These are phyloP conservation scores for Phytopythium ostracodes DNA, from an alignment of 352 stramenopile genomes.

Conservation along the genomic window DNA sequence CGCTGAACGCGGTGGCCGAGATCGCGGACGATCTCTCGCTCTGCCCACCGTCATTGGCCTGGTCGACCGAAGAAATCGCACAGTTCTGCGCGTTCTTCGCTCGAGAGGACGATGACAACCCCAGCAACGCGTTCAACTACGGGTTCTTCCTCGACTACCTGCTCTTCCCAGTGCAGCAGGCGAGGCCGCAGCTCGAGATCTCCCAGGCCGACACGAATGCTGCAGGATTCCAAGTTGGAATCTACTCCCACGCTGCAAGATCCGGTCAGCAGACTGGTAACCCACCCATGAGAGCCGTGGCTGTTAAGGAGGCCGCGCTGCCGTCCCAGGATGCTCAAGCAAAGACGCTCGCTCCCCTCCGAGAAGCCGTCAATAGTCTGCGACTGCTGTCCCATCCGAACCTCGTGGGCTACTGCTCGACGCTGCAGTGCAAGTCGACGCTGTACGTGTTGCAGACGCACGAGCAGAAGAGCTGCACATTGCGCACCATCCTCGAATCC, in stretches of 20 bases:
- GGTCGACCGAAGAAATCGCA: constrained; percentile 23
- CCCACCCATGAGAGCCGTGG: constrained; percentile 8
- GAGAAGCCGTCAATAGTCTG: constrained; percentile 31
- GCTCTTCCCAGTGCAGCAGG: constrained; percentile 38
- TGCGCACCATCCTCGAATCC: constrained; percentile 55
- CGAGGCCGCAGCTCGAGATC: constrained; percentile 9
- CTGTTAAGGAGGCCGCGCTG: constrained; percentile 15
- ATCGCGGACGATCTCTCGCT: not conserved
- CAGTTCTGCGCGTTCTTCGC: constrained; percentile 39
- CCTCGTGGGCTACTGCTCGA: constrained; percentile 30
- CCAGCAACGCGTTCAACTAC: constrained; percentile 32
- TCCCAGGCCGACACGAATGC: not conserved
- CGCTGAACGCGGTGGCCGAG: not conserved
- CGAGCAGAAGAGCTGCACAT: constrained; percentile 35
- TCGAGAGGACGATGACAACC: constrained; percentile 9
- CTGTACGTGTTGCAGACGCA: constrained; percentile 36
- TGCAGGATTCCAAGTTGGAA: constrained; percentile 1
- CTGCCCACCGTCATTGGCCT: not conserved
- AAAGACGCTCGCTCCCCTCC: constrained; percentile 16
- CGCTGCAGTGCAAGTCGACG: constrained; percentile 24
- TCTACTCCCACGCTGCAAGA: not conserved
- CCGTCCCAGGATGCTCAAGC: not conserved
- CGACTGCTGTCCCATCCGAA: constrained; percentile 42
- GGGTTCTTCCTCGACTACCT: constrained; percentile 45
- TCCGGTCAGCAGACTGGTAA: not conserved